phyloP scores from a whole-genome alignment of 1,139 yeast genomes.

The Geotrichum europaeum region DNA sequence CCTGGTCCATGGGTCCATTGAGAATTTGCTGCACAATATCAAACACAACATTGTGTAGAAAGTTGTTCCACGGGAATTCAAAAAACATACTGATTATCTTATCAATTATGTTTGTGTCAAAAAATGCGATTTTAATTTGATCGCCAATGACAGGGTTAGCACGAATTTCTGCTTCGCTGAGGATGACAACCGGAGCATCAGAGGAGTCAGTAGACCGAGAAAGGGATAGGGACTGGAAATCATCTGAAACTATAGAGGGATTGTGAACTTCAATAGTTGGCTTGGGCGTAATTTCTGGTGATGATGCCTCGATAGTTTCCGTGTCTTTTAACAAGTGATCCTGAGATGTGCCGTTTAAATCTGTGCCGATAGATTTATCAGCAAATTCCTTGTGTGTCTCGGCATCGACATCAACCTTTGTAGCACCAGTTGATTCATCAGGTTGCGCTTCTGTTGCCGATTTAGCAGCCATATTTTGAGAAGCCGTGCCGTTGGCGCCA shows the following conservation, averaged over 20 bases:
- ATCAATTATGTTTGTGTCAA: conserved; percentile 73
- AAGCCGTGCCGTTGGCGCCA: conserved; percentile 19
- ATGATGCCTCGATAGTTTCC: background rate
- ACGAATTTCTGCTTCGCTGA: conserved; percentile 39
- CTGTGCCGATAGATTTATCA: background rate
- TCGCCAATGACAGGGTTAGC: conserved; percentile 83
- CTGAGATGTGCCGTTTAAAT: background rate
- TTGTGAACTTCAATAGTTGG: background rate
- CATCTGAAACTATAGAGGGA: background rate
- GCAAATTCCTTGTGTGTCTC: conserved; percentile 17
- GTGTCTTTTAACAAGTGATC: background rate
- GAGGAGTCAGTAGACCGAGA: conserved; percentile 29
- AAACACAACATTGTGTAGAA: conserved; percentile 92
- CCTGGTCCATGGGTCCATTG: conserved; percentile 92
- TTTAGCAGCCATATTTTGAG: conserved; percentile 9
- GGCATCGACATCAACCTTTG: conserved; percentile 12
- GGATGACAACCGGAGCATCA: background rate
- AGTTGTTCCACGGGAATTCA: conserved; percentile 95
- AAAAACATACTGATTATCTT: conserved; percentile 78
- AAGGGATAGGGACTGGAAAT: background rate
- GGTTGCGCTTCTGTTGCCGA: conserved; percentile 16
- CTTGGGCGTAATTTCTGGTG: background rate
- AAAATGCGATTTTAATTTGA: conserved; percentile 72
- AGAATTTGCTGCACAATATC: conserved; percentile 94
- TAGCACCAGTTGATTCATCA: background rate